Base-by-base conservation (phyloP, 2,329 filamentous ascomycete species). In the Grosmannia huntii region DNA sequence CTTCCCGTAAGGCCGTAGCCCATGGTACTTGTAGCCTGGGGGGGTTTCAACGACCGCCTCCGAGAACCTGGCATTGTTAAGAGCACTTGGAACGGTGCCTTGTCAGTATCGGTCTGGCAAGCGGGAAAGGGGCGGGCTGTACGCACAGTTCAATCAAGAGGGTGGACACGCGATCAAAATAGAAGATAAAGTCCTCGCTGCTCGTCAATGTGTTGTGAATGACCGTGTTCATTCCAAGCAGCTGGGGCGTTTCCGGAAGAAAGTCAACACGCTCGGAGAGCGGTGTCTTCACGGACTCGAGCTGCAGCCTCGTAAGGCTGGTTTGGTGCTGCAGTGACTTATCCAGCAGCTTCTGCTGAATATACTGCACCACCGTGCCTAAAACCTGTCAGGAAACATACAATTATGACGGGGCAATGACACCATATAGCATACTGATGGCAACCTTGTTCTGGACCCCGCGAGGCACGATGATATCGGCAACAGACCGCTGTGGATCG, bases 401-500 rank as follows among this genome's bases (percentile, higher is more conserved):
- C 25, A 19, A 4, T 6, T 4, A 33, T 48, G 10, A 49, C 11
- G 4, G 28, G 27, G 2, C 10, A 58, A 41, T 4, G 7, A 53
- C 27, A 36, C 19, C 5, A 33, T n/a, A 21, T 25, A n/a, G 19
- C 79, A 67, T 71, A 86, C 82, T 77, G 68, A 99, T 95, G 5
- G 94, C 94, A 27, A 96, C 94, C 62, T 83, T 84, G 67, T 99
- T 99, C 69, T 99, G 89, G 63, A 97, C 90, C 27, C 94, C 94
- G 66, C 94, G 82, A 3, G 94, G 94, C 11, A 99, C 88, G 60
- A 99, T 97, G 58, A 99, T 86, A 69, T 99, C 92, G 80, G 90
- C 90, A 53, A 92, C 85, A 64, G 90, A 87, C 58, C 90, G 81
- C 70, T 99, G 94, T 38, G 94, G 94, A 62, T 95, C 87, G 59